Base-by-base conservation (phyloP, 345 rosid species). In the Cardiospermum halicacabum region DNA sequence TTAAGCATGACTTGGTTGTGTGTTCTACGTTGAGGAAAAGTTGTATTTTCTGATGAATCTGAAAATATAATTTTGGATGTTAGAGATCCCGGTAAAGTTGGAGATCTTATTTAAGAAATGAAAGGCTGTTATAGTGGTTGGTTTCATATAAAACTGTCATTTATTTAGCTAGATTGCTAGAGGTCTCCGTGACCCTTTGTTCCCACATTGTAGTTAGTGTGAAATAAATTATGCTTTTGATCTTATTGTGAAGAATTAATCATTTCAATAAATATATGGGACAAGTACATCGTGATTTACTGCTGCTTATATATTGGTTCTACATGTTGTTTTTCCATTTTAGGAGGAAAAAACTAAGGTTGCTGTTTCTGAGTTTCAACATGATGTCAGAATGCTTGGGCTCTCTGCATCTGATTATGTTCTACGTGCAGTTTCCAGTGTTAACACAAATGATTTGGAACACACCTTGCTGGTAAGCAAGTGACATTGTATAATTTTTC, bases 361-460 rank as follows among this genome's bases (percentile, higher is more conserved):
- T 65, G 79, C 56, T 25, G 80, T 73, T 66, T 62, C 86, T 39
- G 78, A 72, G 40, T 84, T 83, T 72, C 86, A 80, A 60, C 87
- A 93, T 64, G 92, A 91, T 73, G 72, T 69, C 40, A 34, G 85
- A 51, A 78, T 94, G 93, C 77, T 66, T 30, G 97, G 96, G 66
- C 79, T 89, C 47, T 80, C 93, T 49, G 91, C 96, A 3, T 83
- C 97, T 36, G 88, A 85, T 47, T 87, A 75, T 72, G 85, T 94
- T 71, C 96, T 89, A 36, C 82, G 67, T 50, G 85, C 89, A 42
- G 74, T 91, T 65, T 84, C 97, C 22, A 81, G 72, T 49, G 89
- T 91, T 51, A 90, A 69, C 68, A 80, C 87, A 59, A 94, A 87
- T 76, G 93, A 91, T 75, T 83, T 94, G 66, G 97, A 91, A 78